These are phyloP conservation scores for Pyrus pyrifolia DNA, from an alignment of 306 rosid species.

Conservation along the genomic window DNA sequence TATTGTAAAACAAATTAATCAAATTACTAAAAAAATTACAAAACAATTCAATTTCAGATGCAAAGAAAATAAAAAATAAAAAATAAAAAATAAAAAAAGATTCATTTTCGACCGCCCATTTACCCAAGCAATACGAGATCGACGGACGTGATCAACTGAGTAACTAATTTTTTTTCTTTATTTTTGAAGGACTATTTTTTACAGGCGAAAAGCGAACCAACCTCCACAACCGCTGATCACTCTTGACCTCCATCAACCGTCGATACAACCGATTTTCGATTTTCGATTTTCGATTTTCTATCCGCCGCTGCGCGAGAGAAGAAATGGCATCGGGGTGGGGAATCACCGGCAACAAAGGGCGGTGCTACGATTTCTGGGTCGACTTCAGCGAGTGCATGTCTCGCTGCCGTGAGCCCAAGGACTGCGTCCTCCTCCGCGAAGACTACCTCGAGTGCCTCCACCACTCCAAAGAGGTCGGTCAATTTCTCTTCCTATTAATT, in stretches of 20 bases:
- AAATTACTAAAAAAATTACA: no score
- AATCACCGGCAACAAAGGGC: conserved; percentile 89
- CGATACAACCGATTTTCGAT: not conserved
- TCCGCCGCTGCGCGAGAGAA: not conserved
- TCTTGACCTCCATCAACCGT: not conserved
- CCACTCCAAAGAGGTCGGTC: conserved; percentile 99
- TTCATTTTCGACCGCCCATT: not conserved
- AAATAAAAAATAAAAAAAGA: not conserved
- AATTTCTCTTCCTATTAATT: not conserved
- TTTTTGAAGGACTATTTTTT: not conserved
- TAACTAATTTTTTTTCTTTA: not conserved
- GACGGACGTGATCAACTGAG: not conserved
- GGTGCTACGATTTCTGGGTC: conserved; percentile 98
- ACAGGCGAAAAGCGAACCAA: not conserved
- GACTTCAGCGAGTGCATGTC: conserved; percentile 99
- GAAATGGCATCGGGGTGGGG: conserved; percentile 99
- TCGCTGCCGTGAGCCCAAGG: conserved; percentile 90
- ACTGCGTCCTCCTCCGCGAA: conserved; percentile 89
- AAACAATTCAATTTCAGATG: not conserved
- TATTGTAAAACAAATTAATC: no score
- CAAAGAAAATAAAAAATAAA: not conserved
- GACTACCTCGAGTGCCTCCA: conserved; percentile 97
- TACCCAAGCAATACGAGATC: not conserved
- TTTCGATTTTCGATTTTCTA: not conserved
- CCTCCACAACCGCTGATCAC: not conserved